Conservation (phyloP, 208 protist genomes). For the Angomonas ambiguus region DNA sequence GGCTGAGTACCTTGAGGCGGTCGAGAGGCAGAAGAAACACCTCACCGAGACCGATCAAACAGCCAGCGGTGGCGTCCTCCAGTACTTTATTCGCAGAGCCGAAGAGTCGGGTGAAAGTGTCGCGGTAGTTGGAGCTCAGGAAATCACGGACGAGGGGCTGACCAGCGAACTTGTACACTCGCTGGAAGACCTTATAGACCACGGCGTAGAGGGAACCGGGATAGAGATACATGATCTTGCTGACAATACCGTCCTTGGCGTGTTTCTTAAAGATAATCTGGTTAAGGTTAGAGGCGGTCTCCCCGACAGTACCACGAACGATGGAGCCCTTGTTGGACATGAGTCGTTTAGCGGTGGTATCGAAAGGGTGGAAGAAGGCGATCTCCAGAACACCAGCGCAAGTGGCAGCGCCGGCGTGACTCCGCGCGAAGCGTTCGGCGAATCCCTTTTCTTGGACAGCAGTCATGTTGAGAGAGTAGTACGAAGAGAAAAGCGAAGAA, state of each 20-base stretch:
- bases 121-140: slow-evolving; percentile 31
- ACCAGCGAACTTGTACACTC: slow-evolving; percentile 90
- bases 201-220: slow-evolving; percentile 86
- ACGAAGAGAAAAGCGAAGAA: neutral
- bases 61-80: slow-evolving; percentile 74
- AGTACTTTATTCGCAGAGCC: slow-evolving; percentile 54
- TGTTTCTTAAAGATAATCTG: slow-evolving; percentile 74
- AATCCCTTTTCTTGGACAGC: slow-evolving; percentile 24
- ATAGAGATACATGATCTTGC: slow-evolving; percentile 83
- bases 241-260: slow-evolving; percentile 37
- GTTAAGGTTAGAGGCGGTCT: slow-evolving; percentile 63
- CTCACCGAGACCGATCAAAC: slow-evolving; percentile 84
- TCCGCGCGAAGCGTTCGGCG: slow-evolving; percentile 30
- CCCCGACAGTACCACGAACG: slow-evolving; percentile 27
- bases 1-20: slow-evolving; percentile 87
- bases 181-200: slow-evolving; percentile 89
- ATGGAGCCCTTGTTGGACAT: slow-evolving; percentile 74
- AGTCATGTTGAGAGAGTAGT: too few species aligned
- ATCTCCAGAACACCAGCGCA: slow-evolving; percentile 79
- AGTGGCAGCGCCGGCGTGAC: slow-evolving; percentile 63
- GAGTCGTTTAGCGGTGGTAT: slow-evolving; percentile 87
- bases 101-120: slow-evolving; percentile 48
- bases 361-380: slow-evolving; percentile 86
- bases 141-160: slow-evolving; percentile 85
- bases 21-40: slow-evolving; percentile 88